Conservation (phyloP, 768 basidiomycete genomes). For the Rhizopogon salebrosus region DNA sequence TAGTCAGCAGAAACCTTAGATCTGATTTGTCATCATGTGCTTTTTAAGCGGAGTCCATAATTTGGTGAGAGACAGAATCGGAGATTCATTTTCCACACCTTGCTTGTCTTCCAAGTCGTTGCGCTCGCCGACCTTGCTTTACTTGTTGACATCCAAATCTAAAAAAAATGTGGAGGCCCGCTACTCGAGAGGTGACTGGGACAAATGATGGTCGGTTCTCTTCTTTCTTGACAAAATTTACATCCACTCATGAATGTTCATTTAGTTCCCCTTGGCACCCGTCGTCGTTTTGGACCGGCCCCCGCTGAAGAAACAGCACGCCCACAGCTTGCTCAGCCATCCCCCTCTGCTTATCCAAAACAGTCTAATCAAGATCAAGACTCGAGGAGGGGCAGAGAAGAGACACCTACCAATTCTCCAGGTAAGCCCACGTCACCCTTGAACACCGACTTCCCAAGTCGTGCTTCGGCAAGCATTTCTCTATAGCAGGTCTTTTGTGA, state of each 20-base stretch:
- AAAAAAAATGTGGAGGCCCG: conserved; percentile 79
- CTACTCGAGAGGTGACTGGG: conserved; percentile 84
- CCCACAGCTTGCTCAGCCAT: conserved; percentile 83
- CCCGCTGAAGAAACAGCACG: conserved; percentile 77
- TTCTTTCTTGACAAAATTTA: conserved; percentile 2
- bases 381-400: conserved; percentile 61
- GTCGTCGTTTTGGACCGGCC: conserved; percentile 88
- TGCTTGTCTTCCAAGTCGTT: conserved; percentile 9
- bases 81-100: conserved; percentile 28
- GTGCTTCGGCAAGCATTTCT: conserved; percentile 20
- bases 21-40: conserved; percentile 22
- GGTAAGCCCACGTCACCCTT: conserved; percentile 59
- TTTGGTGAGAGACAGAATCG: conserved; percentile 16
- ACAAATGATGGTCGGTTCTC: conserved; percentile 80
- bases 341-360: conserved; percentile 81
- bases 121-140: conserved; percentile 27
- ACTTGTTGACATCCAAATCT: conserved; percentile 13
- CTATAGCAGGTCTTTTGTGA: conserved; percentile 1
- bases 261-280: conserved; percentile 75
- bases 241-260: conserved; percentile 10
- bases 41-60: conserved; percentile 31
- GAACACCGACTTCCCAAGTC: conserved; percentile 33
- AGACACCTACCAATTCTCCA: conserved; percentile 63
- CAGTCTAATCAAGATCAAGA: conserved; percentile 51
- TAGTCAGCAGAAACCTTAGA: background rate